phyloP scores from a whole-genome alignment of 1,284 basidiomycete genomes.

The Trametes hirsuta region DNA sequence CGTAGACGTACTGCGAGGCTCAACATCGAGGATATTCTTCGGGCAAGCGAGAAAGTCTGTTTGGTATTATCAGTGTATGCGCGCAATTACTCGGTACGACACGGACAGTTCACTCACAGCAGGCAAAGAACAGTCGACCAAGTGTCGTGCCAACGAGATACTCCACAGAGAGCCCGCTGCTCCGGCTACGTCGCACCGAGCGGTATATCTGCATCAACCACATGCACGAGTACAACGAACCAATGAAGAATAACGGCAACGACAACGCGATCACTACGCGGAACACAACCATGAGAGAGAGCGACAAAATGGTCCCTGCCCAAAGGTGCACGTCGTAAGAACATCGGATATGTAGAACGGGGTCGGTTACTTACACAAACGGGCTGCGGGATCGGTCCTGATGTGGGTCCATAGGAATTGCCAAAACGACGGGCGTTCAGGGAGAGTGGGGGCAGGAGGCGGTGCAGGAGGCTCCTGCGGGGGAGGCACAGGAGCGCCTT shows the following conservation, averaged over 20 bases:
- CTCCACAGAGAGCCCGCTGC: conserved; percentile 66
- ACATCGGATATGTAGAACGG: neutral
- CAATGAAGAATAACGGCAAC: conserved; percentile 65
- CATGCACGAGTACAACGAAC: conserved; percentile 70
- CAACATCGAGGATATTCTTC: conserved; percentile 82
- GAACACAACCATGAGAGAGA: conserved; percentile 71
- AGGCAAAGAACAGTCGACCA: conserved; percentile 69
- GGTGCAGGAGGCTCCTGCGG: conserved; percentile 30
- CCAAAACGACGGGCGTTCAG: conserved; percentile 39
- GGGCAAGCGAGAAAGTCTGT: conserved; percentile 83
- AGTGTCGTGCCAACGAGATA: conserved; percentile 82
- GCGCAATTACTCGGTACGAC: neutral
- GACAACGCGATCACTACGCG: conserved; percentile 75
- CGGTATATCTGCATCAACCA: conserved; percentile 88
- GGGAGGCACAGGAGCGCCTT: conserved; percentile 25
- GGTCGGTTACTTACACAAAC: conserved; percentile 55
- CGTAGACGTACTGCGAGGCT: conserved; percentile 30
- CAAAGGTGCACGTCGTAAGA: neutral
- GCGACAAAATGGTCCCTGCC: conserved; percentile 66
- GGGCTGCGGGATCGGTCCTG: conserved; percentile 70
- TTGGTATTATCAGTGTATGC: neutral
- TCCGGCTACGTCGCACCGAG: conserved; percentile 70
- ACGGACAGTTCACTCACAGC: conserved; percentile 60
- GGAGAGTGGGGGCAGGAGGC: conserved; percentile 27
- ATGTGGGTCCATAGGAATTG: conserved; percentile 58